Base-by-base conservation (phyloP, 306 rosid genomes). In the Senna tora region DNA sequence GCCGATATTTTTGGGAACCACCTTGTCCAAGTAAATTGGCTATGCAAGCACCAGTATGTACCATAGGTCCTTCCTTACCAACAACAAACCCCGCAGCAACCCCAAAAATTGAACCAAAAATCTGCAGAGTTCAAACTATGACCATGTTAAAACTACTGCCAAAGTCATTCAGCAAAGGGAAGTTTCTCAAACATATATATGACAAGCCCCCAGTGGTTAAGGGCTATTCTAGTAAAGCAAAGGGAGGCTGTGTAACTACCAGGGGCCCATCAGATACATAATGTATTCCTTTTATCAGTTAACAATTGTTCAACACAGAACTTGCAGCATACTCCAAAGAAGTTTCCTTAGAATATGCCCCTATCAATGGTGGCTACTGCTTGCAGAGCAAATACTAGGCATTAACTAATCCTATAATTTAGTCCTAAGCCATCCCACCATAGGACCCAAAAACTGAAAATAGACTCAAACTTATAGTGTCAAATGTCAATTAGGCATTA, bases 41-140 rank as follows among this genome's bases (percentile, higher is more conserved):
- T 78, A 91, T 80, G 83, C 97, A 91, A 51, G 97, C 84, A 69
- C 97, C 97, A 16, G 97, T 85, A 51, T 91, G 95, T 33, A 91
- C 97, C 95, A 91, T 91, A 50, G 97, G 95, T 19, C 97, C 97
- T 85, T 91, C 95, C 77, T 88, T 87, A 12, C 97, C 97, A 79
- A 91, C 92, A 72, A 81, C 85, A 82, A 88, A 85, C 49, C 95
- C 97, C 36, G 88, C 95, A 2, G 95, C 86, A 62, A 91, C 97
- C 62, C 90, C 95, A 30, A 91, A 78, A 55, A 91, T 75, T 6
- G 97, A 91, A 69, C 97, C 95, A 80, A 91, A 81, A 32, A 88
- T 86, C 97, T 91, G 88, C 80, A 74, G 68, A 55, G 60, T 15
- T 77, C 69, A 78, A 61, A 79, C 34, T 61, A 51, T 8, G 25